Conservation (phyloP, 1,284 basidiomycete genomes). For the Veloboletus limbatus region DNA sequence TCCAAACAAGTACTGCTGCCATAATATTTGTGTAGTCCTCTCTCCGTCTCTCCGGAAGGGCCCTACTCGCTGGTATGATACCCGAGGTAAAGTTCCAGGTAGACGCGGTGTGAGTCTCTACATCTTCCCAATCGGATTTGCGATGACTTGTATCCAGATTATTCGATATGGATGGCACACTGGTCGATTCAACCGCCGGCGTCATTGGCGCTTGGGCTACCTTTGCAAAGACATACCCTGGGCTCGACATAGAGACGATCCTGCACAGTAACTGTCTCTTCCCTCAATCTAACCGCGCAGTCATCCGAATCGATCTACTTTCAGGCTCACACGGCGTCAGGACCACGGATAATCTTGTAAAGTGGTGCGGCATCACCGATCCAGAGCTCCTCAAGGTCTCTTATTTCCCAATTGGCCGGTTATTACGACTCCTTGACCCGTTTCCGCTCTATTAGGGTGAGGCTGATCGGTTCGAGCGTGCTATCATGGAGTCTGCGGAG, state of each 20-base stretch:
- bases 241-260: slow-evolving; percentile 59
- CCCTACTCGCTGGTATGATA: slow-evolving; percentile 42
- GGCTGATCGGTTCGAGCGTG: slow-evolving; percentile 64
- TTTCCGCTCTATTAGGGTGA: slow-evolving; percentile 44
- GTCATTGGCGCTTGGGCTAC: slow-evolving; percentile 73
- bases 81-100: slow-evolving; percentile 46
- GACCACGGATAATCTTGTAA: slow-evolving; percentile 74
- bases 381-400: slow-evolving; percentile 63
- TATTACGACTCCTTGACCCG: slow-evolving; percentile 1
- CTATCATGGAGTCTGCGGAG: slow-evolving; percentile 56
- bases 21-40: background rate
- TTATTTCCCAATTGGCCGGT: background rate
- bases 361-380: slow-evolving; percentile 68
- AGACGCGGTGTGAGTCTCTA: slow-evolving; percentile 50
- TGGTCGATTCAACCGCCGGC: slow-evolving; percentile 71
- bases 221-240: slow-evolving; percentile 62
- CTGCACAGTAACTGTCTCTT: slow-evolving; percentile 50
- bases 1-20: slow-evolving; percentile 24
- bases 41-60: too few relatives aligned
- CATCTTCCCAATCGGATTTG: background rate
- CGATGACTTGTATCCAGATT: slow-evolving; percentile 41
- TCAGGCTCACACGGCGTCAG: slow-evolving; percentile 78
- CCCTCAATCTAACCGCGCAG: slow-evolving; percentile 1
- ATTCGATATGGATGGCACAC: slow-evolving; percentile 79
- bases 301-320: slow-evolving; percentile 3